Percentiles rank a stretch among this genome's conserved stretches.
Evolutionary conservation across 345 rosid genomes (phyloP).

Genomic region (Angophora floribunda): DNA sequence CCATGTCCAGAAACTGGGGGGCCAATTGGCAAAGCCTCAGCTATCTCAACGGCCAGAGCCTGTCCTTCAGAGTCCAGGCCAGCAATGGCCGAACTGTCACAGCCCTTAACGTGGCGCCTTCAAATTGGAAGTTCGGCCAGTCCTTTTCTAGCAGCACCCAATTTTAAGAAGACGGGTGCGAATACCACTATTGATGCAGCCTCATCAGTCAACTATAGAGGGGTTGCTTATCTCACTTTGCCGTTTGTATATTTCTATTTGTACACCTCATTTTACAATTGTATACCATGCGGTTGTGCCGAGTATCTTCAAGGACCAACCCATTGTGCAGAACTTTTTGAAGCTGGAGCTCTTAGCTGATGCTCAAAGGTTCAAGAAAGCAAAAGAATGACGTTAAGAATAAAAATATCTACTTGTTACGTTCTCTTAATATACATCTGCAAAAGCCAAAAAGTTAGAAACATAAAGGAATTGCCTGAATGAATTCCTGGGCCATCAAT

Average conservation of each 20-base stretch:
- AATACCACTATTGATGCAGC: neutral
- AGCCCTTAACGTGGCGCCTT: conserved; percentile 33
- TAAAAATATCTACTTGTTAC: neutral
- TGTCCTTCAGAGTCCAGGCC: conserved; percentile 47
- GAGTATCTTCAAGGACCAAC: neutral
- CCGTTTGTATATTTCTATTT: neutral
- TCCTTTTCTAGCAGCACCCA: conserved; percentile 52
- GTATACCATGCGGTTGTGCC: neutral
- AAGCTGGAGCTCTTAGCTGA: neutral
- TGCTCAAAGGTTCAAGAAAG: neutral
- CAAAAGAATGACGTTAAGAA: neutral
- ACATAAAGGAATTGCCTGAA: neutral
- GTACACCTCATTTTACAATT: neutral
- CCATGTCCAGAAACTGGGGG: conserved; percentile 71
- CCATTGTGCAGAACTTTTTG: neutral
- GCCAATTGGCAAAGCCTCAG: conserved; percentile 59
- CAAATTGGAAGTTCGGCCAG: conserved; percentile 58
- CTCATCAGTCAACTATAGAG: neutral
- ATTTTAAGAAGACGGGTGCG: conserved; percentile 10
- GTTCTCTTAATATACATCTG: neutral
- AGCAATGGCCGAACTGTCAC: conserved; percentile 32
- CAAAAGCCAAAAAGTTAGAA: neutral
- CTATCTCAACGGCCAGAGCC: conserved; percentile 54
- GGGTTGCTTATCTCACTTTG: neutral
- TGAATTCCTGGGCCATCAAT: neutral